Evolutionary conservation across 2,329 filamentous ascomycete genomes (phyloP).

Genomic region (Neurospora sp.): DNA sequence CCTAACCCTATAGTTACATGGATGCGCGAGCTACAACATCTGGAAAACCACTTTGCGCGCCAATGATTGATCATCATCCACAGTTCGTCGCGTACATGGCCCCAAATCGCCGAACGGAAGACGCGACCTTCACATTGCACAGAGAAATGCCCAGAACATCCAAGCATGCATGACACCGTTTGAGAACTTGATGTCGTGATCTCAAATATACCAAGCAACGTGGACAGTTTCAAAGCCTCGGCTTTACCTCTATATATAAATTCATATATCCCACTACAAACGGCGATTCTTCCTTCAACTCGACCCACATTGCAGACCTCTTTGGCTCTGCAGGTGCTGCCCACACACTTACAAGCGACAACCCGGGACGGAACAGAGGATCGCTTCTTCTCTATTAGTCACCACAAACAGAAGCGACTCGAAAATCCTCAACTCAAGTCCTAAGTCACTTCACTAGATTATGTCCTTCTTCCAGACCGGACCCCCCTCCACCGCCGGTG

Average conservation of each 20-base stretch:
- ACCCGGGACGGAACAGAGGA: background rate
- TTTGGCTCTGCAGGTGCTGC: background rate
- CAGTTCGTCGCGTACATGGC: background rate
- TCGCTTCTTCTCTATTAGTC: background rate
- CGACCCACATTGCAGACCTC: background rate
- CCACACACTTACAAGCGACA: background rate
- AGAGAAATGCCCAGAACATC: background rate
- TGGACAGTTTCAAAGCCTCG: background rate
- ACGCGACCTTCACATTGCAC: background rate
- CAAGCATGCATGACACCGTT: background rate
- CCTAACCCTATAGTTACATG: background rate
- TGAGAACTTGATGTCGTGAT: background rate
- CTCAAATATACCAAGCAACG: background rate
- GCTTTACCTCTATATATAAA: background rate
- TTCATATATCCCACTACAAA: background rate
- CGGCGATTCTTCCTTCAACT: background rate
- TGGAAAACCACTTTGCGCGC: background rate
- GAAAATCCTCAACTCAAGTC: background rate
- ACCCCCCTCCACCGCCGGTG: background rate
- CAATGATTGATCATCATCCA: background rate
- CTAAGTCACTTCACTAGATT: background rate
- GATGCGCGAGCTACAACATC: background rate
- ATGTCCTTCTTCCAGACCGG: background rate
- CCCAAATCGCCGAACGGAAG: background rate
- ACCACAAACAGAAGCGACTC: background rate